Evolutionary conservation across 805 yeast genomes (phyloP), one percentile per base, ranked within the genome.

Genomic region (Nakazawaea anatomiae): DNA sequence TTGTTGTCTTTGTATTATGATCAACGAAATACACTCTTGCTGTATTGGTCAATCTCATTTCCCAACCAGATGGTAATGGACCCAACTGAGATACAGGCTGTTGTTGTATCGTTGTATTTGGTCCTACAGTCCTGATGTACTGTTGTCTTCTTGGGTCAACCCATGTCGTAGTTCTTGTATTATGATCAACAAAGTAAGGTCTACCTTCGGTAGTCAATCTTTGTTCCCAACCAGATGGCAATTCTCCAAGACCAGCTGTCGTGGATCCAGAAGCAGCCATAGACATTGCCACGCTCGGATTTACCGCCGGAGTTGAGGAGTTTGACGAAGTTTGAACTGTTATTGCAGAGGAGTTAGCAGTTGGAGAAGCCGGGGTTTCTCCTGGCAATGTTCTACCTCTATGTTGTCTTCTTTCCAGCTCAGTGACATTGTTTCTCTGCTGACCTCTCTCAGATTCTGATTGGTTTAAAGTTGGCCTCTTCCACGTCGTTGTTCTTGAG

Each of bases 151-250:
- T 82, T 57, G 99, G 99, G 69, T 94, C 99, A 44, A 94, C 99
- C 99, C 99, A 94, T 10, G 99, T 94, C 4, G 99, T 94, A 1
- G 99, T 94, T 68, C 99, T 81, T n/a, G 99, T 94, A 69, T 94
- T 94, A 72, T 94, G 99, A 69, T 94, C 99, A 46, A 94, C 99
- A 67, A 91, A 94, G 71, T 94, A 94, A 6, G 98, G 95, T 66
- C 99, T 82, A 39, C 99, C 99, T 70, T 94, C 99, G 30, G 96
- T 96, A 6, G 99, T 94, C 61, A 87, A 87, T 57, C 99, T 77
- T 72, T 92, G 98, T 71, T 94, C 99, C 99, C 99, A 94, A 40
- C 99, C 99, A 9, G 96, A 82, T 7, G 99, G 99, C 56, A 94
- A 76, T 71, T 94, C 99, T 31, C 99, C 99, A 42, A 95, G 71